Conservation (phyloP, 768 basidiomycete genomes). For the Serendipita sp. region DNA sequence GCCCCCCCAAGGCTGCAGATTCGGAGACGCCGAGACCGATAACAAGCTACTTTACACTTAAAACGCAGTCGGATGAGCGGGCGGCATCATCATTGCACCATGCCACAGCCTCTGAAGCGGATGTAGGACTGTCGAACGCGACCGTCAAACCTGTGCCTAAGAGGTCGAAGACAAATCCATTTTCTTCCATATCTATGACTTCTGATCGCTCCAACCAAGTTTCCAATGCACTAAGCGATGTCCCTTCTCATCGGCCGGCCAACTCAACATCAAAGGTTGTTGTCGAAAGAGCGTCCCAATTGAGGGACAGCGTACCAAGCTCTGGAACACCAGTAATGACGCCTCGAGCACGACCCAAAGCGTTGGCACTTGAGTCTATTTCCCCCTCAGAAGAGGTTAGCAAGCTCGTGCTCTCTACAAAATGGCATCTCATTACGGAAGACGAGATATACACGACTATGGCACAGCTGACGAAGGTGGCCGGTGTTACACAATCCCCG, state of each 20-base stretch:
- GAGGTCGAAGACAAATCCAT: neutral
- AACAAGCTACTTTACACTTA: constrained; percentile 45
- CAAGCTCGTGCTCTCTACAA: constrained; percentile 42
- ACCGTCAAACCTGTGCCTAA: neutral
- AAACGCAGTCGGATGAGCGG: constrained; percentile 40
- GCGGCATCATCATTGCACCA: constrained; percentile 9
- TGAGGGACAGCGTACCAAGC: neutral
- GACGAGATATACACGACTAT: constrained; percentile 53
- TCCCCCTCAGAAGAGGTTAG: constrained; percentile 12
- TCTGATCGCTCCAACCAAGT: constrained; percentile 36
- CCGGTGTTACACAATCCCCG: neutral
- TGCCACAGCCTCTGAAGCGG: neutral
- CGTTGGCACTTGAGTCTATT: neutral
- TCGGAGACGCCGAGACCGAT: constrained; percentile 18
- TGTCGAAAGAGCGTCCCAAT: neutral
- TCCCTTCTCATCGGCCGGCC: constrained; percentile 10
- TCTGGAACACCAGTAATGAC: neutral
- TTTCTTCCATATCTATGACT: constrained; percentile 36
- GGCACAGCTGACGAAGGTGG: constrained; percentile 25
- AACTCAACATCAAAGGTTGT: neutral
- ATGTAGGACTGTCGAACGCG: neutral
- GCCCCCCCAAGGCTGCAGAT: constrained; percentile 8
- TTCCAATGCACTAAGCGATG: constrained; percentile 9
- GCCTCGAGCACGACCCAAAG: neutral
- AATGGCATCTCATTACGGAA: constrained; percentile 68